These are phyloP conservation scores for Fusarium papillatum DNA, from an alignment of 2,329 filamentous ascomycete genomes.

Conservation along the genomic window DNA sequence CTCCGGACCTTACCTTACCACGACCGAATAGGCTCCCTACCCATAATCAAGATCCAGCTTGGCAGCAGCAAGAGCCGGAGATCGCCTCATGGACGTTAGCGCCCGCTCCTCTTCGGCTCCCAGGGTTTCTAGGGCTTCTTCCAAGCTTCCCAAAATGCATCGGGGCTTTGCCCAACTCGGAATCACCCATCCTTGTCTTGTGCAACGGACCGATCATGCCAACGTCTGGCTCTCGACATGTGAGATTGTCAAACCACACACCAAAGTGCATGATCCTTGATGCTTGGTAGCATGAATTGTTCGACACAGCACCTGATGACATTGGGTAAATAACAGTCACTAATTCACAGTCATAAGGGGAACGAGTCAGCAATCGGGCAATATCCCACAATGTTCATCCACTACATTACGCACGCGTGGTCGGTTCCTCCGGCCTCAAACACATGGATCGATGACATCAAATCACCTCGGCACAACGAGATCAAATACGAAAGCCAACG, in stretches of 20 bases:
- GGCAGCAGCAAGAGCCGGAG: conserved; percentile 15
- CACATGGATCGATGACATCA: conserved; percentile 32
- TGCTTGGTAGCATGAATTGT: neutral
- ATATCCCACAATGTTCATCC: neutral
- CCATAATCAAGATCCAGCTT: conserved; percentile 6
- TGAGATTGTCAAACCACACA: conserved; percentile 12
- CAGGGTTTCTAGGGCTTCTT: conserved; percentile 25
- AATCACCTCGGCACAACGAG: conserved; percentile 13
- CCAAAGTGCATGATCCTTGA: neutral
- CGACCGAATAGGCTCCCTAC: neutral
- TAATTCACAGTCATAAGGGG: neutral
- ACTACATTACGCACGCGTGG: conserved; percentile 7
- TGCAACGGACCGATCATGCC: conserved; percentile 25
- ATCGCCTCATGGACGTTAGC: conserved; percentile 30
- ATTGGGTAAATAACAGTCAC: neutral
- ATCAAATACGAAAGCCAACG: neutral
- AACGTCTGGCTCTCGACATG: conserved; percentile 18
- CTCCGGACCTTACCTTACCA: neutral
- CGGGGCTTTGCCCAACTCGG: conserved; percentile 23
- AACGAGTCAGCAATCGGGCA: neutral
- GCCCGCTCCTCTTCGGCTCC: conserved; percentile 26
- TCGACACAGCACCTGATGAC: neutral
- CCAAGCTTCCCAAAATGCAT: conserved; percentile 16
- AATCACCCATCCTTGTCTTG: conserved; percentile 17
- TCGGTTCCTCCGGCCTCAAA: neutral